Evolutionary conservation across 208 protist genomes (phyloP).

Genomic region (Acanthamoeba royreba): DNA sequence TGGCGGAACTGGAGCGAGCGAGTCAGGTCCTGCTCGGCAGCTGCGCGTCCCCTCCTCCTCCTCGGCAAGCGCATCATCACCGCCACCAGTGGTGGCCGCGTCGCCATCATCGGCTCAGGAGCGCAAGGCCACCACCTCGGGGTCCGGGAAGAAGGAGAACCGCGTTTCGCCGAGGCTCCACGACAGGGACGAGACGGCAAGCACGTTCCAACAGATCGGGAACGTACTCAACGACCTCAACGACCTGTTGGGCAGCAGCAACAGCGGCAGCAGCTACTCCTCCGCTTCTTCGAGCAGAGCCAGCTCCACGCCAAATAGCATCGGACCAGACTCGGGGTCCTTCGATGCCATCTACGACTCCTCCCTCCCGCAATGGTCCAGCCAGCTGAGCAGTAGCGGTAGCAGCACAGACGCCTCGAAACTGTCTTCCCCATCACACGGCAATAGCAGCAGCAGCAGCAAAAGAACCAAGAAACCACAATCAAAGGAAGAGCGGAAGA

Average conservation of each 20-base stretch:
- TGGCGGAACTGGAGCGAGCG: too few relatives aligned
- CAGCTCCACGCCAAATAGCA: too few relatives aligned
- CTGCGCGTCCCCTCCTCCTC: too few relatives aligned
- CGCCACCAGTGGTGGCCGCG: too few relatives aligned
- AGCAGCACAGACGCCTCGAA: too few relatives aligned
- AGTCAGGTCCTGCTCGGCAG: too few relatives aligned
- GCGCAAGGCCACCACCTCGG: too few relatives aligned
- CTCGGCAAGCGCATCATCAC: too few relatives aligned
- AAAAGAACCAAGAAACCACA: not conserved
- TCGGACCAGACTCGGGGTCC: too few relatives aligned
- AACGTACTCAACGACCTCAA: not conserved
- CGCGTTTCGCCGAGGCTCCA: not conserved
- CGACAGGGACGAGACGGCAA: not conserved
- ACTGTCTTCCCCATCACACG: not conserved
- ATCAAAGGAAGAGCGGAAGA: not conserved
- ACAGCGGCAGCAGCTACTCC: not conserved
- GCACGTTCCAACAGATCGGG: not conserved
- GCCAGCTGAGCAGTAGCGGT: too few relatives aligned
- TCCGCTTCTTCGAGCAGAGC: not conserved
- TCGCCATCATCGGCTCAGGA: too few relatives aligned
- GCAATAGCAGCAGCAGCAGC: not conserved
- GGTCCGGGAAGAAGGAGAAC: not conserved
- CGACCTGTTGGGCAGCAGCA: not conserved
- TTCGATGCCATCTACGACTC: not conserved
- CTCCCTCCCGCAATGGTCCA: not conserved